phyloP scores from a whole-genome alignment of 371 early-diverging fungal genomes.

The Lichtheimia hyalospora region DNA sequence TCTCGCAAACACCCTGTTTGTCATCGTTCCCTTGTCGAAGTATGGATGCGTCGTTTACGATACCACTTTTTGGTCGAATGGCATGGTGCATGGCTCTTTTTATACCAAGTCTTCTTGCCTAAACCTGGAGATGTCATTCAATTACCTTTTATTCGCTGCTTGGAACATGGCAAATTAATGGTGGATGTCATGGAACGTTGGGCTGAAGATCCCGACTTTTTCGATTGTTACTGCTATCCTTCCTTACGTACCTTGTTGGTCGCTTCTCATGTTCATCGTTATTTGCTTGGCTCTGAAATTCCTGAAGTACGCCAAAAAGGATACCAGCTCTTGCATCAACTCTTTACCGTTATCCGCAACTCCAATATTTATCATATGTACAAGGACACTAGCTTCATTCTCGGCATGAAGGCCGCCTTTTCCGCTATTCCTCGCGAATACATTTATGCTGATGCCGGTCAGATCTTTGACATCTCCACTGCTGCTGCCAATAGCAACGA shows the following conservation, averaged over 20 bases:
- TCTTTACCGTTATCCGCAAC: slow-evolving; percentile 16
- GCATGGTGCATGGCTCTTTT: slow-evolving; percentile 24
- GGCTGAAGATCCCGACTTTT: slow-evolving; percentile 27
- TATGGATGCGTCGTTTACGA: slow-evolving; percentile 28
- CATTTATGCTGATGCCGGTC: slow-evolving; percentile 3
- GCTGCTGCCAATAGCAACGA: slow-evolving; percentile 6
- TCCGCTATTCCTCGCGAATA: slow-evolving; percentile 11
- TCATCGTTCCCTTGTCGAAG: slow-evolving; percentile 21
- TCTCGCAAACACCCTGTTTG: slow-evolving; percentile 23
- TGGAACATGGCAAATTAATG: slow-evolving; percentile 23
- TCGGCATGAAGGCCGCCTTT: slow-evolving; percentile 19
- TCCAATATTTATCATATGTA: slow-evolving; percentile 27
- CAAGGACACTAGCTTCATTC: slow-evolving; percentile 22
- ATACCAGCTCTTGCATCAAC: slow-evolving; percentile 17
- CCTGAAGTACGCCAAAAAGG: slow-evolving; percentile 24
- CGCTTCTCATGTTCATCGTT: slow-evolving; percentile 24
- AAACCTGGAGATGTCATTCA: slow-evolving; percentile 24
- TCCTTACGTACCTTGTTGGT: slow-evolving; percentile 19
- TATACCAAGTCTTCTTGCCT: slow-evolving; percentile 24
- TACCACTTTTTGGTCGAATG: slow-evolving; percentile 28
- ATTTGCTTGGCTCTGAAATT: slow-evolving; percentile 18
- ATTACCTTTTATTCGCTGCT: slow-evolving; percentile 23
- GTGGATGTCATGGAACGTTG: slow-evolving; percentile 22
- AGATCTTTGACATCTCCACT: slow-evolving; percentile 10
- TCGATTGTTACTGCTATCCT: slow-evolving; percentile 29